These are phyloP conservation scores for Hymenoscyphus infarciens DNA, from an alignment of 2,329 filamentous ascomycete species.

Conservation along the genomic window DNA sequence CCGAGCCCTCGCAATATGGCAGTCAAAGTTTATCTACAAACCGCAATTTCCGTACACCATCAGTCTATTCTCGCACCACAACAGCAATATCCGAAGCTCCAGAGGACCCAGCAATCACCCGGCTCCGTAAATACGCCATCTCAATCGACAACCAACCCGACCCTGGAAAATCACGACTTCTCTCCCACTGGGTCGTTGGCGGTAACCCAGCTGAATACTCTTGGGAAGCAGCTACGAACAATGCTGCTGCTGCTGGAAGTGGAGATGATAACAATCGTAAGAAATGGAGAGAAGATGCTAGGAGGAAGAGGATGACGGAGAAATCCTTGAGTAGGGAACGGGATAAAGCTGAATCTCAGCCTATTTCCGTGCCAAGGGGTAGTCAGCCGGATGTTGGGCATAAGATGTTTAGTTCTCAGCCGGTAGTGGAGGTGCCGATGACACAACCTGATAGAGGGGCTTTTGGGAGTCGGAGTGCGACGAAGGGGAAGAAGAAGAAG, in stretches of 20 bases:
- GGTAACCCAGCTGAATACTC: slow-evolving; percentile 35
- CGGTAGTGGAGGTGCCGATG: slow-evolving; percentile 32
- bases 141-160: slow-evolving; percentile 33
- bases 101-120: slow-evolving; percentile 35
- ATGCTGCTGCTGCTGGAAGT: slow-evolving; percentile 15
- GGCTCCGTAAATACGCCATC: slow-evolving; percentile 37
- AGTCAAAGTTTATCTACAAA: slow-evolving; percentile 24
- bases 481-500: slow-evolving; percentile 41
- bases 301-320: slow-evolving; percentile 32
- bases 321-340: slow-evolving; percentile 29
- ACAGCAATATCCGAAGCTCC: slow-evolving; percentile 19
- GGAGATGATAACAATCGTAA: slow-evolving; percentile 23
- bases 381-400: slow-evolving; percentile 28
- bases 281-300: slow-evolving; percentile 27
- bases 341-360: slow-evolving; percentile 40
- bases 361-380: slow-evolving; percentile 33
- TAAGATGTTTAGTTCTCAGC: slow-evolving; percentile 30
- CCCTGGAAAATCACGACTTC: slow-evolving; percentile 29
- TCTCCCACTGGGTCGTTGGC: slow-evolving; percentile 38
- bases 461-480: slow-evolving; percentile 42
- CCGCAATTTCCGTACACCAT: slow-evolving; percentile 24
- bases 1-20: slow-evolving; percentile 10
- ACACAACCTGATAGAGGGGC: slow-evolving; percentile 48
- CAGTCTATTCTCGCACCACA: slow-evolving; percentile 28
- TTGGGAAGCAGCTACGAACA: slow-evolving; percentile 28